Evolutionary conservation across 345 rosid species (phyloP).

Genomic region (Populus nigra): DNA sequence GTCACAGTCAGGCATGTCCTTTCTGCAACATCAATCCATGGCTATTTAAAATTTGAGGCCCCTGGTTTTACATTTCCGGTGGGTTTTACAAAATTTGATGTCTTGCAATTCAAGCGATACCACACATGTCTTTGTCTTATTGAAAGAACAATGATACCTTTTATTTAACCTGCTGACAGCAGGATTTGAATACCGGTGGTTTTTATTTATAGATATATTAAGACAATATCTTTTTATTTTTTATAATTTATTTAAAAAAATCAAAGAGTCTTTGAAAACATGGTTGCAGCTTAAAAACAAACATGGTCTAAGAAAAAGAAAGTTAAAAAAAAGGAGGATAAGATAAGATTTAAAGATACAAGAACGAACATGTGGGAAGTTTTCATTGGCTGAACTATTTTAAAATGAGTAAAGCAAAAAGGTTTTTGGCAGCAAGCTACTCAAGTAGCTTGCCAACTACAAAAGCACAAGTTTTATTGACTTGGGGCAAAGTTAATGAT

Average conservation of each 20-base stretch:
- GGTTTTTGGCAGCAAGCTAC: not conserved
- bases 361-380: not conserved
- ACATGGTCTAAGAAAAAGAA: no score
- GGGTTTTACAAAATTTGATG: not conserved
- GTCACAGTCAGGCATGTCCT: not conserved
- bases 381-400: not conserved
- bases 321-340: no score
- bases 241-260: no score
- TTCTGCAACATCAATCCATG: not conserved
- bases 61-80: constrained; percentile 14
- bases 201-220: no score
- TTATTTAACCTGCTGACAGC: not conserved
- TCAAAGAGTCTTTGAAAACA: no score
- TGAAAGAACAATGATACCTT: not conserved
- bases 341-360: not conserved
- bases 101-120: not conserved
- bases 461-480: not conserved
- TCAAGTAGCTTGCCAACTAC: not conserved
- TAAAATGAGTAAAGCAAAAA: not conserved
- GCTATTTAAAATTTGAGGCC: not conserved
- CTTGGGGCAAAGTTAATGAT: not conserved
- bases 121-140: not conserved
- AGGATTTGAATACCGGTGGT: not conserved
- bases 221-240: no score
- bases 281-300: no score